Evolutionary conservation across 2,329 filamentous ascomycete species (phyloP).

Genomic region (Didymella segeticola): DNA sequence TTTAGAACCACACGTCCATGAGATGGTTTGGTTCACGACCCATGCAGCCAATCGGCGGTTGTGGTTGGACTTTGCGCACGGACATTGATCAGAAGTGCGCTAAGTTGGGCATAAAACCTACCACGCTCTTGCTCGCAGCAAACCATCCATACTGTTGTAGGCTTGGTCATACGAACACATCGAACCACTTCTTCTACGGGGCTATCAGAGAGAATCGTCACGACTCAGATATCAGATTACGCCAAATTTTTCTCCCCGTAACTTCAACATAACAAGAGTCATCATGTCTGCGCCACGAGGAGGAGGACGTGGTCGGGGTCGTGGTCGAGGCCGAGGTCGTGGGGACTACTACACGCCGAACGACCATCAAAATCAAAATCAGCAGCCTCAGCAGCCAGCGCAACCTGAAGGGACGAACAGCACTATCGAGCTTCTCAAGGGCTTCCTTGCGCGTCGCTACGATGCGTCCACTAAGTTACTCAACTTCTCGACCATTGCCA

Average conservation of each 20-base stretch:
- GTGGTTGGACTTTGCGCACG: conserved; percentile 7
- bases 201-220: background rate
- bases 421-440: conserved; percentile 69
- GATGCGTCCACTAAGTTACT: conserved; percentile 74
- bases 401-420: conserved; percentile 54
- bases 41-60: conserved; percentile 1
- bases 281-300: conserved; percentile 22
- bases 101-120: conserved; percentile 14
- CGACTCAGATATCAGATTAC: no score
- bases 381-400: conserved; percentile 82
- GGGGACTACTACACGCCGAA: conserved; percentile 24
- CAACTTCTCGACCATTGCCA: conserved; percentile 78
- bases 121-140: background rate
- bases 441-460: conserved; percentile 78
- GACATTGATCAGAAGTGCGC: conserved; percentile 3
- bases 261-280: background rate
- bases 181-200: background rate
- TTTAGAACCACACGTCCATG: no score
- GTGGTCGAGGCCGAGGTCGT: conserved; percentile 31
- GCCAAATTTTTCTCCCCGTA: background rate
- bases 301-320: conserved; percentile 25
- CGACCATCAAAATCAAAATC: conserved; percentile 32
- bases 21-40: background rate
- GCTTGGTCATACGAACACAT: background rate
- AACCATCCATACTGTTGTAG: background rate